Conservation (phyloP, 306 rosid genomes). For the Fragaria nilgerrensis region DNA sequence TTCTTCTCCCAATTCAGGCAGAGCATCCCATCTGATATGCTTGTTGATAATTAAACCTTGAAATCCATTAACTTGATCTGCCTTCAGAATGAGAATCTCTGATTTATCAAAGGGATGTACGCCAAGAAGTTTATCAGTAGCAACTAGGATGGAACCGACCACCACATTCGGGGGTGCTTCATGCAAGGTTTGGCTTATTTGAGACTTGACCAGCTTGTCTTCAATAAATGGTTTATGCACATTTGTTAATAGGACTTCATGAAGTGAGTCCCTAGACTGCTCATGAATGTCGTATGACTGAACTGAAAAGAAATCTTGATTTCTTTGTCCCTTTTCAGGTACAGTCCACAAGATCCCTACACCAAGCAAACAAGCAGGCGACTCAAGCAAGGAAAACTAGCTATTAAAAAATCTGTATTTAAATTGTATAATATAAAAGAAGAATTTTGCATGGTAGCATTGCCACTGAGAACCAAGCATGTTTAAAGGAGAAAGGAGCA, state of each 20-base stretch:
- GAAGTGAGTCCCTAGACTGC: conserved; percentile 33
- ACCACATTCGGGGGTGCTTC: conserved; percentile 41
- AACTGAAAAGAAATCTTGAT: conserved; percentile 23
- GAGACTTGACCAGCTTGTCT: conserved; percentile 38
- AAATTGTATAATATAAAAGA: neutral
- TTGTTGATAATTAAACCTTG: conserved; percentile 84
- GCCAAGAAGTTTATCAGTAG: conserved; percentile 62
- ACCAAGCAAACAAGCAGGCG: conserved; percentile 23
- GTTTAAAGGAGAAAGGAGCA: neutral
- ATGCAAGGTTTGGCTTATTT: conserved; percentile 25
- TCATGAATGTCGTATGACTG: conserved; percentile 34
- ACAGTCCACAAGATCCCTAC: conserved; percentile 51
- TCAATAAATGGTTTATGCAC: conserved; percentile 30
- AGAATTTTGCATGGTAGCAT: neutral
- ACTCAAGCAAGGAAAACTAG: conserved; percentile 10
- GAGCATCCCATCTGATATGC: conserved; percentile 57
- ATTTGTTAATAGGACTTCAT: conserved; percentile 41
- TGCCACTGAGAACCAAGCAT: neutral
- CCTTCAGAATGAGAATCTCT: conserved; percentile 70
- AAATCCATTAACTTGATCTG: conserved; percentile 60
- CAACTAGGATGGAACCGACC: conserved; percentile 61
- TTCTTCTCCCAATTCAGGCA: conserved; percentile 50
- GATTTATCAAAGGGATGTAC: conserved; percentile 68
- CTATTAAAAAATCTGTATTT: neutral
- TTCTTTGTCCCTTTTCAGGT: conserved; percentile 31